Conservation (phyloP, 148 eudicot genomes). For the Rhododendron williamsianum region DNA sequence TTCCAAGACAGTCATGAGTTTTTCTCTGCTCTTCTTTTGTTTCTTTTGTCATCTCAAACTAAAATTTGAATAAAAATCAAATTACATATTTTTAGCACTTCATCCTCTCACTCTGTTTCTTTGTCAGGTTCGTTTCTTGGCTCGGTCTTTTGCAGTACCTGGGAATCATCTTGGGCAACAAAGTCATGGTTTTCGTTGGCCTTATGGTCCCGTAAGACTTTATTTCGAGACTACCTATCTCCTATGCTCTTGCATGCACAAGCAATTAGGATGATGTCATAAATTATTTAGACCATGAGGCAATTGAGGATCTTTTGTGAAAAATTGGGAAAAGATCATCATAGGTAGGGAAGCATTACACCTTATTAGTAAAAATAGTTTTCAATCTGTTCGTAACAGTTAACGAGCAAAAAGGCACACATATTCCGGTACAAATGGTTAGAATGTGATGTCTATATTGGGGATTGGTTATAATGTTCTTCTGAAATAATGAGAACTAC, state of each 20-base stretch:
- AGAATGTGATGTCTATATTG: too few relatives aligned
- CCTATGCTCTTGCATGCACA: not conserved
- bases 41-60: not conserved
- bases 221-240: not conserved
- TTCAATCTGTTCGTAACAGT: too few relatives aligned
- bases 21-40: not conserved
- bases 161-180: slow-evolving; percentile 99
- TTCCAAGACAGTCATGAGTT: not conserved
- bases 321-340: not conserved
- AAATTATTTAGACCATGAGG: not conserved
- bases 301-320: not conserved
- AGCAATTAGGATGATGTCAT: not conserved
- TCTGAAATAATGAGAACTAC: too few relatives aligned
- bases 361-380: not conserved
- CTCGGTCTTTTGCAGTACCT: slow-evolving; percentile 91
- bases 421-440: too few relatives aligned
- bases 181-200: slow-evolving; percentile 99
- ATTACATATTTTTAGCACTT: not conserved
- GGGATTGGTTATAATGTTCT: too few relatives aligned
- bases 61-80: not conserved
- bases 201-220: slow-evolving; percentile 86
- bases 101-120: not conserved
- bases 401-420: too few relatives aligned
- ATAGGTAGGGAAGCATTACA: not conserved
- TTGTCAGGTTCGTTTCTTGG: slow-evolving; percentile 89